These are phyloP conservation scores for Diplotaxis tenuifolia DNA, from an alignment of 345 rosid species.

Conservation along the genomic window DNA sequence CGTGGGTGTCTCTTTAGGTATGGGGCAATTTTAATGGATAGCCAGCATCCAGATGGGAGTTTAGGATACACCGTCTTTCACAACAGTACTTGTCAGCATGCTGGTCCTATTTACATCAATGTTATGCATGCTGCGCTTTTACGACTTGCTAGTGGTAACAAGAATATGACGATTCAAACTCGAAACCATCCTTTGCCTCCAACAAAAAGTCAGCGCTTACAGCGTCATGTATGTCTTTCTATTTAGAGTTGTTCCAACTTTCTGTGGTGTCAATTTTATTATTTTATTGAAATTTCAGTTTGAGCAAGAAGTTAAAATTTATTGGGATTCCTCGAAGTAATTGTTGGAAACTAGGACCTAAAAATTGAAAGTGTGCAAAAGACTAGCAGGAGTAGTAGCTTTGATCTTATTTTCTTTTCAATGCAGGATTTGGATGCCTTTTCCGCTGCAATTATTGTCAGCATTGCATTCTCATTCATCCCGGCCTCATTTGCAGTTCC, in stretches of 20 bases:
- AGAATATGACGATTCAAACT: slow-evolving; percentile 74
- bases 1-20: slow-evolving; percentile 52
- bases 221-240: slow-evolving; percentile 64
- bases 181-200: slow-evolving; percentile 89
- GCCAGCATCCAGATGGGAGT: slow-evolving; percentile 78
- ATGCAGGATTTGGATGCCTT: slow-evolving; percentile 95
- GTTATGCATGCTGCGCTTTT: slow-evolving; percentile 88
- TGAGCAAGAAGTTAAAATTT: slow-evolving; percentile 11
- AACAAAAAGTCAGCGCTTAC: slow-evolving; percentile 74
- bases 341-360: too few relatives aligned
- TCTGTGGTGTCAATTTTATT: neutral
- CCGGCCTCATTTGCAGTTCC: slow-evolving; percentile 98
- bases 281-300: slow-evolving; percentile 5
- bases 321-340: too few relatives aligned
- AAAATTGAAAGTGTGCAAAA: neutral
- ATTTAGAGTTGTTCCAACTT: slow-evolving; percentile 16
- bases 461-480: slow-evolving; percentile 84
- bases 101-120: slow-evolving; percentile 87
- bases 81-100: slow-evolving; percentile 92
- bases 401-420: slow-evolving; percentile 22
- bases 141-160: slow-evolving; percentile 73
- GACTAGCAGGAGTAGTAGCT: neutral
- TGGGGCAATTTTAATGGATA: slow-evolving; percentile 91
- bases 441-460: slow-evolving; percentile 84
- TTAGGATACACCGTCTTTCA: slow-evolving; percentile 84